A percentile compares a stretch with the other conserved stretches of the same genome.
These are phyloP conservation scores for Rugonectria rugulosa DNA, from an alignment of 2,329 filamentous ascomycete species.

Conservation along the genomic window DNA sequence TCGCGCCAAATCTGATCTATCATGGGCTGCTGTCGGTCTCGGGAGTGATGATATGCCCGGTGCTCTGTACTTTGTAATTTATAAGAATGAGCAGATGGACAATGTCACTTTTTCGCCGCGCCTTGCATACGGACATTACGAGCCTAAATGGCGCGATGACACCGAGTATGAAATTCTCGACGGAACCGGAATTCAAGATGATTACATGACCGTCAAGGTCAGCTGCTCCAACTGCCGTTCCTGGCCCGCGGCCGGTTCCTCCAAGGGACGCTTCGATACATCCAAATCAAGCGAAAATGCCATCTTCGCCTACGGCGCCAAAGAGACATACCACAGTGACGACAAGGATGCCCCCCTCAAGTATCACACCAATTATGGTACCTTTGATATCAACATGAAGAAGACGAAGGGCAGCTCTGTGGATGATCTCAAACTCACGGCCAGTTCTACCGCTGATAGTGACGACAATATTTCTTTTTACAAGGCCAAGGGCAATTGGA, in stretches of 20 bases:
- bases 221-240: slow-evolving; percentile 60
- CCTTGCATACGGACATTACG: slow-evolving; percentile 56
- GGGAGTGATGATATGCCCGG: slow-evolving; percentile 60
- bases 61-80: slow-evolving; percentile 63
- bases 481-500: slow-evolving; percentile 46
- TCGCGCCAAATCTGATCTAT: slow-evolving; percentile 52
- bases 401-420: slow-evolving; percentile 54
- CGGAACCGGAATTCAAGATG: slow-evolving; percentile 57
- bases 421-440: slow-evolving; percentile 51
- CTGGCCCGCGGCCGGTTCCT: slow-evolving; percentile 49
- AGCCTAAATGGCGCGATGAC: slow-evolving; percentile 56
- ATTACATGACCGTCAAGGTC: slow-evolving; percentile 57
- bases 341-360: slow-evolving; percentile 53
- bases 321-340: slow-evolving; percentile 53
- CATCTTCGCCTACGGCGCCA: slow-evolving; percentile 64
- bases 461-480: slow-evolving; percentile 43
- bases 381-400: slow-evolving; percentile 63
- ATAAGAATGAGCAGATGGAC: slow-evolving; percentile 53
- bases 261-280: slow-evolving; percentile 57
- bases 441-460: slow-evolving; percentile 45
- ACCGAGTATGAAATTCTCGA: slow-evolving; percentile 54
- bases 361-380: slow-evolving; percentile 61
- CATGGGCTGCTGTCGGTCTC: slow-evolving; percentile 64
- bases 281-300: slow-evolving; percentile 55
- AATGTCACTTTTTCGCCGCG: slow-evolving; percentile 66